Base-by-base conservation (phyloP, 768 basidiomycete species). In the Boletellus ananiceps region DNA sequence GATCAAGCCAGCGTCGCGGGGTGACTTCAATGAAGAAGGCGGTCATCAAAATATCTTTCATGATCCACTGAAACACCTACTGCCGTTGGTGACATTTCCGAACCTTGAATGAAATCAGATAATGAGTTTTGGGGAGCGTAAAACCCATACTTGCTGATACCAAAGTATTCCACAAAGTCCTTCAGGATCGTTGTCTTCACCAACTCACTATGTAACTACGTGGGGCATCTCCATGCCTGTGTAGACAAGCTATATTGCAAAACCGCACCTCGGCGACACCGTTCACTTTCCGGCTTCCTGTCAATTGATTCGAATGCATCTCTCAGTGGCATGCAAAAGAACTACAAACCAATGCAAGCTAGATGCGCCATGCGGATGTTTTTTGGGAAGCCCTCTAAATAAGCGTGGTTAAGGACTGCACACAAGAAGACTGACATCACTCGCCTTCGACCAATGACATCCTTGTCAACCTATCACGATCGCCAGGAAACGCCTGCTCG, bases 131-230 rank as follows among this genome's bases (percentile, higher is more conserved):
- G 33, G 21, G 21, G n/a, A 12, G 16, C 29, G 2, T 15, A 18
- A 33, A 31, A 23, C 9, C 54, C 60, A 12, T 54, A 74, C 83
- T 88, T 93, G 84, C 86, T 86, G 52, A 81, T 64, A 3, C 95
- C 95, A 61, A 84, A 88, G 67, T 88, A 90, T 29, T 96, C 93
- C 40, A 96, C 94, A 63, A 95, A 95, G 71, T 96, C 93, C 62
- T 87, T 89, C 59, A 88, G 65, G 57, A 91, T 88, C 7, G 86
- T 91, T 18, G 84, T 83, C 67, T 75, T 78, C 45, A 98, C 88
- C 38, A 98, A 80, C 46, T 92, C 86, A 51, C 85, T 88, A 74
- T 98, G 96, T 23, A 98, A 75, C 80, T 84, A 44, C 4, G 8
- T 29, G 25, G 41, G 35, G 1, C 19, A n/a, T 27, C 23, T 18